phyloP scores from a whole-genome alignment of 352 stramenopile genomes.

The Phytopythium boreale region DNA sequence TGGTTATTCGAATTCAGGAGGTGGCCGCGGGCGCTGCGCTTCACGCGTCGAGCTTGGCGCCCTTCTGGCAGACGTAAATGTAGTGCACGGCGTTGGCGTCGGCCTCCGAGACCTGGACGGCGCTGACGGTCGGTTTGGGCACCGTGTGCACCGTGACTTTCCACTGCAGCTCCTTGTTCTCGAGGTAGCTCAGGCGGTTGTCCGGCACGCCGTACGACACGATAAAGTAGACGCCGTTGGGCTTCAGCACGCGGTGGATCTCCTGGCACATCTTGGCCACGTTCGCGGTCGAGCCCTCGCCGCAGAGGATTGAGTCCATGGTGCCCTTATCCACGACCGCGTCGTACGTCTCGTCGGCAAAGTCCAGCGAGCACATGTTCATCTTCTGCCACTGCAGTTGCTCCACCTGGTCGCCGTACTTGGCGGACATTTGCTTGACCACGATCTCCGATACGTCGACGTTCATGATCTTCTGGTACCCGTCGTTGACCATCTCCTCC shows the following conservation, averaged over 20 bases:
- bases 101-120: conserved; percentile 89
- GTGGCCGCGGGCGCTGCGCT: background rate
- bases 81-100: conserved; percentile 95
- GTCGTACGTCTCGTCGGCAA: conserved; percentile 94
- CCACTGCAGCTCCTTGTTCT: conserved; percentile 96
- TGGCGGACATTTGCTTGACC: conserved; percentile 93
- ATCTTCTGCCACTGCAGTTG: conserved; percentile 94
- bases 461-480: conserved; percentile 94
- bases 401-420: conserved; percentile 91
- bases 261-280: conserved; percentile 95
- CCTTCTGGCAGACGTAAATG: conserved; percentile 96
- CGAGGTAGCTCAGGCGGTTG: conserved; percentile 94
- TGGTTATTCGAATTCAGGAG: background rate
- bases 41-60: conserved; percentile 39
- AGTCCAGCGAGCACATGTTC: conserved; percentile 93
- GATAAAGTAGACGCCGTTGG: conserved; percentile 93
- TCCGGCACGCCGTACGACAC: conserved; percentile 95
- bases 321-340: conserved; percentile 94
- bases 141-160: conserved; percentile 94
- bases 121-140: conserved; percentile 94
- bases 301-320: conserved; percentile 95
- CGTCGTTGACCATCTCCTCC: conserved; percentile 96
- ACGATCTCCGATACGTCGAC: conserved; percentile 95
- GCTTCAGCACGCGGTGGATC: conserved; percentile 93
- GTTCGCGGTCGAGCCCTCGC: conserved; percentile 94